Evolutionary conservation across 805 yeast genomes (phyloP).

Genomic region (Ogataea allantospora): DNA sequence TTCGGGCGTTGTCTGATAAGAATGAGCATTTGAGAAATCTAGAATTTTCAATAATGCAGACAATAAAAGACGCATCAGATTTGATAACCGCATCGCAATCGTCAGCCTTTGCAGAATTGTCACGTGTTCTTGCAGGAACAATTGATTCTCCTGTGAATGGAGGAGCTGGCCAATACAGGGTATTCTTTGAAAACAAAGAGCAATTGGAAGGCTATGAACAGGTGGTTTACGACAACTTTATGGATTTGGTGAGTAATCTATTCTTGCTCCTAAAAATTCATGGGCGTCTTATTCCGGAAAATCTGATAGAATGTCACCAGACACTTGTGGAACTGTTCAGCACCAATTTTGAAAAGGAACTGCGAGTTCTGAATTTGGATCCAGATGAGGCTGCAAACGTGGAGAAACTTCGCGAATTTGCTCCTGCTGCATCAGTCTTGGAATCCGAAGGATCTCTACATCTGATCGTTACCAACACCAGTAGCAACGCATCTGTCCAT

Average conservation of each 20-base stretch:
- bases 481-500: slow-evolving; percentile 15
- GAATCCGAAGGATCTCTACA: slow-evolving; percentile 3
- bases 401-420: slow-evolving; percentile 11
- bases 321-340: slow-evolving; percentile 60
- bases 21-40: slow-evolving; percentile 69
- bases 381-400: slow-evolving; percentile 22
- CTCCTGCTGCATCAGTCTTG: not conserved
- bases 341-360: slow-evolving; percentile 67
- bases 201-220: slow-evolving; percentile 17
- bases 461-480: slow-evolving; percentile 11
- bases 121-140: slow-evolving; percentile 76
- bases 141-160: slow-evolving; percentile 93
- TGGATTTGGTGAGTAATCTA: slow-evolving; percentile 65
- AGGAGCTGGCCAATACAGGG: slow-evolving; percentile 81
- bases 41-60: slow-evolving; percentile 57
- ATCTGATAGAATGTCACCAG: slow-evolving; percentile 63
- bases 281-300: slow-evolving; percentile 56
- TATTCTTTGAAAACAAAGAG: slow-evolving; percentile 49
- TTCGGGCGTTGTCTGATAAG: slow-evolving; percentile 61
- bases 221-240: slow-evolving; percentile 50
- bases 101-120: slow-evolving; percentile 58
- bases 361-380: slow-evolving; percentile 40
- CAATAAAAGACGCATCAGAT: slow-evolving; percentile 36
- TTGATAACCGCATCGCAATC: slow-evolving; percentile 24
- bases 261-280: slow-evolving; percentile 68